Conservation (phyloP, 2,329 filamentous ascomycete species). For the Ramularia endophylla region DNA sequence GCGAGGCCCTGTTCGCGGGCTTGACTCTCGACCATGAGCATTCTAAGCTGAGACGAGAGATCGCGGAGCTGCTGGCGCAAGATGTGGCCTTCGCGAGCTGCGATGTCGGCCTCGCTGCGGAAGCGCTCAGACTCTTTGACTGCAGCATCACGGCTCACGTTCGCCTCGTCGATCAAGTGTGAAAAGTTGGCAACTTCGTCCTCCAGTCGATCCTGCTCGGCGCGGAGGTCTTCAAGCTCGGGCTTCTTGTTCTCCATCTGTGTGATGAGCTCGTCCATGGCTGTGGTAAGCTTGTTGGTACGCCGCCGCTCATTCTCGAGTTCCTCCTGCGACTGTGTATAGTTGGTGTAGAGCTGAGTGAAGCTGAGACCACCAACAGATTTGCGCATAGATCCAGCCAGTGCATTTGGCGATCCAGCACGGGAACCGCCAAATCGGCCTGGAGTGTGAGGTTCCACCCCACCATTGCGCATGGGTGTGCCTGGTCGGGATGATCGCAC, state of each 20-base stretch:
- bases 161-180: slow-evolving; percentile 72
- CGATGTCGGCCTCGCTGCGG: slow-evolving; percentile 62
- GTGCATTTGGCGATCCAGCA: slow-evolving; percentile 38
- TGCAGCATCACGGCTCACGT: slow-evolving; percentile 71
- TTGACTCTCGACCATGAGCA: slow-evolving; percentile 81
- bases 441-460: slow-evolving; percentile 22
- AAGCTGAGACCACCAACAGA: slow-evolving; percentile 50
- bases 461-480: slow-evolving; percentile 46
- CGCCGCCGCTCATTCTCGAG: slow-evolving; percentile 68
- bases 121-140: slow-evolving; percentile 73
- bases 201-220: slow-evolving; percentile 74
- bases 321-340: slow-evolving; percentile 60
- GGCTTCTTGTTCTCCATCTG: slow-evolving; percentile 81
- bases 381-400: slow-evolving; percentile 49
- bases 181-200: slow-evolving; percentile 73
- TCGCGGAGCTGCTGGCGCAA: slow-evolving; percentile 83
- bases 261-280: slow-evolving; percentile 79
- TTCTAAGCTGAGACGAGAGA: slow-evolving; percentile 81
- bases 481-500: slow-evolving; percentile 35
- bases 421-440: slow-evolving; percentile 27
- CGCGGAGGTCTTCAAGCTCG: slow-evolving; percentile 77
- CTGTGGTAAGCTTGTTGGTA: slow-evolving; percentile 65
- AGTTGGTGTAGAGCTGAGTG: slow-evolving; percentile 59
- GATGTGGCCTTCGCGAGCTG: slow-evolving; percentile 64
- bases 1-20: slow-evolving; percentile 73